Conservation (phyloP, 257 asterid species). For the Rehmannia glutinosa region DNA sequence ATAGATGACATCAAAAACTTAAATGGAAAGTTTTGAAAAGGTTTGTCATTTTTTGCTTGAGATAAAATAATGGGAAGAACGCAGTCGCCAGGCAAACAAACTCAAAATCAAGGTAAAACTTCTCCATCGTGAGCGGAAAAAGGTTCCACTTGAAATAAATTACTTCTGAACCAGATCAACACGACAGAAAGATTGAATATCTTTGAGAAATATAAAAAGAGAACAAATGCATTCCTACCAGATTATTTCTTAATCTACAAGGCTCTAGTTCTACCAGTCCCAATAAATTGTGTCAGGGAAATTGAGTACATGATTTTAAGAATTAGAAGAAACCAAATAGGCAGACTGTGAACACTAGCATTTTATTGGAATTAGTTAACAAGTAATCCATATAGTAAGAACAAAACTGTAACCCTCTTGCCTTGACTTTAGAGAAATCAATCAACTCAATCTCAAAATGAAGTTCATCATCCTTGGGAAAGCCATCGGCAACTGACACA, state of each 20-base stretch:
- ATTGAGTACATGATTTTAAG: neutral
- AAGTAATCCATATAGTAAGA: conserved; percentile 1
- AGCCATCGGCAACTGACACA: conserved; percentile 57
- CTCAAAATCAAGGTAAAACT: neutral
- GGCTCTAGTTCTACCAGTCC: no score
- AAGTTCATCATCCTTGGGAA: conserved; percentile 91
- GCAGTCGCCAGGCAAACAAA: neutral
- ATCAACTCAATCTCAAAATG: conserved; percentile 93
- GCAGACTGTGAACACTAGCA: neutral
- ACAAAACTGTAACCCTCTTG: conserved; percentile 31
- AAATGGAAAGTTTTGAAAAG: neutral
- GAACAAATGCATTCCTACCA: no score
- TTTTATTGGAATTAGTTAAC: neutral
- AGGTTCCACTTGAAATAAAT: neutral
- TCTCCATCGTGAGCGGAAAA: neutral
- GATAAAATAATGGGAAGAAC: neutral
- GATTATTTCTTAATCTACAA: no score
- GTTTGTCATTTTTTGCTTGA: neutral
- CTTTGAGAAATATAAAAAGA: no score
- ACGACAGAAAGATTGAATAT: neutral
- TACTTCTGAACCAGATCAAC: neutral
- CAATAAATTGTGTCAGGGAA: no score
- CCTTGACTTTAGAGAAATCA: conserved; percentile 93
- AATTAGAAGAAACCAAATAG: neutral
- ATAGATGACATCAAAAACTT: neutral